These are phyloP conservation scores for Bidens hawaiensis DNA, from an alignment of 140 eudicot species.

Conservation along the genomic window DNA sequence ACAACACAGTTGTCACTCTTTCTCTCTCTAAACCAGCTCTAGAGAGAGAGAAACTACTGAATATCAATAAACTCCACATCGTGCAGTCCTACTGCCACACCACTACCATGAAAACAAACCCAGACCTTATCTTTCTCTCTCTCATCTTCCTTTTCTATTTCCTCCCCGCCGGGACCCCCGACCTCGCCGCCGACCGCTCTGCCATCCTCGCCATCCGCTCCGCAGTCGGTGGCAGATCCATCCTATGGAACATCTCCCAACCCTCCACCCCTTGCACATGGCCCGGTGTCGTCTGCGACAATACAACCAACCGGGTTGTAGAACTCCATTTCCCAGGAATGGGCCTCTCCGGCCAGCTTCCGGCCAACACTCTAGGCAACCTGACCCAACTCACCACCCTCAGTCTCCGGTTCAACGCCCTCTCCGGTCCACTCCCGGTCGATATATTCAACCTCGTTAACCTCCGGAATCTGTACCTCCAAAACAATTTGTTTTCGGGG, in stretches of 20 bases:
- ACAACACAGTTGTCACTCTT: too few relatives aligned
- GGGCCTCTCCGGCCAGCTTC: conserved; percentile 58
- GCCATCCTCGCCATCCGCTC: conserved; percentile 61
- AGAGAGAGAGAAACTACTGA: too few relatives aligned
- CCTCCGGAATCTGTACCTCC: conserved; percentile 46
- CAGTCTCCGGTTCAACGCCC: conserved; percentile 55
- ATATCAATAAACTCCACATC: too few relatives aligned
- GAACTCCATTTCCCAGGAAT: conserved; percentile 62
- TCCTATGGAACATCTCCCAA: conserved; percentile 50
- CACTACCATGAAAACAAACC: conserved; percentile 20
- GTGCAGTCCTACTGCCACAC: conserved; percentile 16
- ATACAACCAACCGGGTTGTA: conserved; percentile 35
- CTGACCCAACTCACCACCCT: conserved; percentile 45
- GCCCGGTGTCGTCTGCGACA: conserved; percentile 50
- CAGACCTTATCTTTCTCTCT: conserved; percentile 23
- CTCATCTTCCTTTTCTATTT: conserved; percentile 18
- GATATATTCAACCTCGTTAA: conserved; percentile 34
- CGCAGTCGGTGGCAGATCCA: conserved; percentile 61
- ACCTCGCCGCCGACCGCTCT: conserved; percentile 48
- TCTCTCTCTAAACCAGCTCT: too few relatives aligned
- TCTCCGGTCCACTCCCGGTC: conserved; percentile 47
- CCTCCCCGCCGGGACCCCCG: conserved; percentile 28
- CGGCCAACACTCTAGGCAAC: conserved; percentile 41
- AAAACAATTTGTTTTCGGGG: conserved; percentile 38
- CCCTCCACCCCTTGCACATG: conserved; percentile 57